phyloP scores from a whole-genome alignment of 192 early-diverging fungal genomes.

The Podila horticola region DNA sequence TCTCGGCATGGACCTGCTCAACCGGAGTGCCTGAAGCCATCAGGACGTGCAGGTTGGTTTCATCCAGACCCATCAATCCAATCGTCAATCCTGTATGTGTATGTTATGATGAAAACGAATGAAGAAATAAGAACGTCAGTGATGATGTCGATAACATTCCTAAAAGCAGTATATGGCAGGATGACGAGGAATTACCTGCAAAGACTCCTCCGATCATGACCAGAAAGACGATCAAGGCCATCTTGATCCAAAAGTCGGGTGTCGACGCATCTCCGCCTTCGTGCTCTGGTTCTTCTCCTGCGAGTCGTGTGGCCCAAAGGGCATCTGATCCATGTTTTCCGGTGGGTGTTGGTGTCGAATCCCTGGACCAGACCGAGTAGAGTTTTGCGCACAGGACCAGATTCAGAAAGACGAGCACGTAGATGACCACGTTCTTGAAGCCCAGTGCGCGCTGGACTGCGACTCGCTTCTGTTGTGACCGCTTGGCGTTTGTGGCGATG shows the following conservation, averaged over 20 bases:
- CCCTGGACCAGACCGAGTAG: constrained; percentile 16
- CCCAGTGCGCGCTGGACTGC: constrained; percentile 23
- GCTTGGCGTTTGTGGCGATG: constrained; percentile 15
- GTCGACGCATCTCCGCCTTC: constrained; percentile 24
- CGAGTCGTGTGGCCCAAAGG: neutral
- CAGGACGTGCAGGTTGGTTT: constrained; percentile 85
- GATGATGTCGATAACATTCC: neutral
- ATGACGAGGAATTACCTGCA: constrained; percentile 63
- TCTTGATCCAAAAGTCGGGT: constrained; percentile 55
- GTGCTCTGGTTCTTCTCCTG: constrained; percentile 6
- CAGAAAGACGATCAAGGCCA: constrained; percentile 65
- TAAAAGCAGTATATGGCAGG: neutral
- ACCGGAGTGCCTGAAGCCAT: constrained; percentile 77
- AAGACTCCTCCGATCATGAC: constrained; percentile 85
- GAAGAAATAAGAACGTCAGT: neutral
- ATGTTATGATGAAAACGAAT: neutral
- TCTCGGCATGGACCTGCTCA: constrained; percentile 79
- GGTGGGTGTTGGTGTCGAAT: neutral
- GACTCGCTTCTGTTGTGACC: constrained; percentile 2
- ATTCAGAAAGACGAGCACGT: constrained; percentile 38
- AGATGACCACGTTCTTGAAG: constrained; percentile 35
- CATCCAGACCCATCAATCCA: constrained; percentile 84
- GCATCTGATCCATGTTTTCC: neutral
- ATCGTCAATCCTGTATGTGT: constrained; percentile 61
- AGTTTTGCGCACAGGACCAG: constrained; percentile 29